Evolutionary conservation across 23 red algal genomes (phyloP).

Genomic region (Gracilaria domingensis): DNA sequence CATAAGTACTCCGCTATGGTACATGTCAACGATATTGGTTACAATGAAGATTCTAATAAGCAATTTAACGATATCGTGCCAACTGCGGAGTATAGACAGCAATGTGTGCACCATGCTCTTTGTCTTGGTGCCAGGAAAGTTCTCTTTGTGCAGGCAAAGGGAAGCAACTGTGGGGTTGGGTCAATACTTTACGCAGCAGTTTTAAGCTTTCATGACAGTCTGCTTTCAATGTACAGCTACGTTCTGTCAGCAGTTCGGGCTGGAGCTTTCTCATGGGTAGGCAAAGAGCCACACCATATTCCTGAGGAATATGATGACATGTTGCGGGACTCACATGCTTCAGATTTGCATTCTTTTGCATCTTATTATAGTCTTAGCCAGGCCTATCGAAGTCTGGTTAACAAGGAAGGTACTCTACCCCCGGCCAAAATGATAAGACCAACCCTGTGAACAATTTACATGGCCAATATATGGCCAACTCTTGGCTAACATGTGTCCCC

Average conservation of each 20-base stretch:
- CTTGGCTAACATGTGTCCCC: no score
- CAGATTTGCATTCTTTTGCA: slow-evolving; percentile 33
- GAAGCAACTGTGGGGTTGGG: slow-evolving; percentile 11
- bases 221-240: slow-evolving; percentile 12
- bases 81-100: slow-evolving; percentile 21
- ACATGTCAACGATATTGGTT: neutral
- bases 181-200: slow-evolving; percentile 24
- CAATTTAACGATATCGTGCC: slow-evolving; percentile 3
- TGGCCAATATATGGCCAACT: no score
- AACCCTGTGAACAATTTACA: no score
- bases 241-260: neutral
- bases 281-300: neutral
- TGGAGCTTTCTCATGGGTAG: slow-evolving; percentile 40
- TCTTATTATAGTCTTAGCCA: slow-evolving; percentile 44
- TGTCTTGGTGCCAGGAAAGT: neutral
- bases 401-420: neutral
- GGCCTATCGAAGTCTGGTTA: slow-evolving; percentile 16
- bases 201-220: slow-evolving; percentile 9
- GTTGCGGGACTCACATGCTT: neutral
- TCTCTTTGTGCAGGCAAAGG: slow-evolving; percentile 39
- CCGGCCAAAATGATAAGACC: slow-evolving; percentile 16
- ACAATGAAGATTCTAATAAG: neutral
- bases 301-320: slow-evolving; percentile 27
- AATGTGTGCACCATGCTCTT: slow-evolving; percentile 50
- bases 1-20: neutral